A percentile compares a stretch with the other conserved stretches of the same genome.
phyloP scores from a whole-genome alignment of 306 rosid genomes.

The Senna tora region DNA sequence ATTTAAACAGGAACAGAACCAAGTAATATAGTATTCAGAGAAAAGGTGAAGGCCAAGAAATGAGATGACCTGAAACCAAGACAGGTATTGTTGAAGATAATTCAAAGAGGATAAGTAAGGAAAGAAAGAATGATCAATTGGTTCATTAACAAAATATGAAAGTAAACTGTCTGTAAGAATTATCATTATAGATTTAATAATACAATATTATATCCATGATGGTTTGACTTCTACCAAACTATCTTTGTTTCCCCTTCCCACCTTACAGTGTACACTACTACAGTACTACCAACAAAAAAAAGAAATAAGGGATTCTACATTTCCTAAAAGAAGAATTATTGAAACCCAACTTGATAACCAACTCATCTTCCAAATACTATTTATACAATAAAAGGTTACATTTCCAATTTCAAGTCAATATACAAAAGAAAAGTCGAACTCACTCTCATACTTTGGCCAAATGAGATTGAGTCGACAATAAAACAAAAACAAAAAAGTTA shows the following conservation, averaged over 20 bases:
- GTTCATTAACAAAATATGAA: background rate
- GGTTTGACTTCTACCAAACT: constrained; percentile 21
- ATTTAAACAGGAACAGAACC: too few species aligned
- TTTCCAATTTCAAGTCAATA: constrained; percentile 46
- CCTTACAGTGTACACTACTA: constrained; percentile 37
- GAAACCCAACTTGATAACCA: constrained; percentile 40
- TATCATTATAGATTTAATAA: constrained; percentile 25
- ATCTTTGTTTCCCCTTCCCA: constrained; percentile 33
- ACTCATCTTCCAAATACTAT: constrained; percentile 57
- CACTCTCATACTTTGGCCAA: constrained; percentile 30
- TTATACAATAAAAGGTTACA: constrained; percentile 55
- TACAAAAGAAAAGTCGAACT: constrained; percentile 49
- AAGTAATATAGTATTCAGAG: too few species aligned
- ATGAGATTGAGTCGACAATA: constrained; percentile 38
- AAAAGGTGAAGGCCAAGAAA: too few species aligned
- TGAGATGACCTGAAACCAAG: too few species aligned
- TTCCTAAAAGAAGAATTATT: constrained; percentile 36
- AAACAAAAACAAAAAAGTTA: too few species aligned
- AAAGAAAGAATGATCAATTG: too few species aligned
- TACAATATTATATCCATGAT: constrained; percentile 36
- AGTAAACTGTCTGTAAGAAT: constrained; percentile 5
- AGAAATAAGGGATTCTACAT: constrained; percentile 44
- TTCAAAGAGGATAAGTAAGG: too few species aligned
- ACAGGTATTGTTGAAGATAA: too few species aligned
- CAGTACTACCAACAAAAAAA: constrained; percentile 18